These are phyloP conservation scores for Neurospora tetrasperma DNA, from an alignment of 495 filamentous ascomycete genomes.

Conservation along the genomic window DNA sequence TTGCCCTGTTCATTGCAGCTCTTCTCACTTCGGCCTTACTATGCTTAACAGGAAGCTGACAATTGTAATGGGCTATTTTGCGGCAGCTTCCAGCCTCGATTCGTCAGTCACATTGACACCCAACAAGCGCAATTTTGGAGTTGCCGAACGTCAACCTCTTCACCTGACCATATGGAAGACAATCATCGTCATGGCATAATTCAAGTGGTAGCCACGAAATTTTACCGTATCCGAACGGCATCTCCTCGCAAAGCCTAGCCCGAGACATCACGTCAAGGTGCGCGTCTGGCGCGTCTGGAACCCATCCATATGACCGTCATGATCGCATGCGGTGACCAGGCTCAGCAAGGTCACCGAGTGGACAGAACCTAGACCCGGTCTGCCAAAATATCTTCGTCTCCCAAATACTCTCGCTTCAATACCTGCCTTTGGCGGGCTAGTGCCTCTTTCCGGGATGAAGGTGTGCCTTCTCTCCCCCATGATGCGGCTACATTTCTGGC, in stretches of 20 bases:
- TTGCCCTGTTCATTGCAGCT: background rate
- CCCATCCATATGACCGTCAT: background rate
- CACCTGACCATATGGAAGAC: conserved; percentile 1
- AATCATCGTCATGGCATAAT: background rate
- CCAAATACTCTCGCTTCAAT: background rate
- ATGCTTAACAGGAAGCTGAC: conserved; percentile 3
- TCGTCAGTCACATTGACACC: conserved; percentile 24
- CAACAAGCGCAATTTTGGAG: conserved; percentile 33
- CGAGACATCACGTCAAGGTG: background rate
- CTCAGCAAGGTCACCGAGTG: background rate
- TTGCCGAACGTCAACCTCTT: conserved; percentile 19
- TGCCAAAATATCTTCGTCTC: background rate
- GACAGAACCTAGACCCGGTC: background rate
- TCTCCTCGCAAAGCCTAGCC: background rate
- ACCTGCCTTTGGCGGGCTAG: background rate
- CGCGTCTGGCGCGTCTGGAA: background rate
- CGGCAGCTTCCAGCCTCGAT: background rate
- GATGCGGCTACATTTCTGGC: background rate
- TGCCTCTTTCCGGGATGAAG: background rate
- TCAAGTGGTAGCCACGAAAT: background rate
- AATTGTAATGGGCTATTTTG: background rate
- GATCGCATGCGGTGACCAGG: background rate
- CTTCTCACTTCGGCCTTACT: background rate
- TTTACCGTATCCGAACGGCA: background rate
- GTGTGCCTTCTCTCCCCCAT: background rate